These are phyloP conservation scores for Salvia miltiorrhiza DNA, from an alignment of 257 asterid species.

Conservation along the genomic window DNA sequence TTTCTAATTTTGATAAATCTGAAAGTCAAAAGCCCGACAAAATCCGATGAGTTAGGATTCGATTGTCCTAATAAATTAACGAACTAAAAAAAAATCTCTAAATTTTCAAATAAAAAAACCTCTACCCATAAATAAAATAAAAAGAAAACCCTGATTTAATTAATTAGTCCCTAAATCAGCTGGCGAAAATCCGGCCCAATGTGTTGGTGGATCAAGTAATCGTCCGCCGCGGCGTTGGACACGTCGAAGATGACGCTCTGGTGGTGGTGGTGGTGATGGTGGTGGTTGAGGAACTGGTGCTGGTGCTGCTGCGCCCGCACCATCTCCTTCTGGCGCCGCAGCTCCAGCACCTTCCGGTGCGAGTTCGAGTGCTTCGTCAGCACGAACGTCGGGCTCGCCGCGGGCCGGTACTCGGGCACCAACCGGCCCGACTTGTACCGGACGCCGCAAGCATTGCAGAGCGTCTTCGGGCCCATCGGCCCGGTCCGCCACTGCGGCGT, in stretches of 20 bases:
- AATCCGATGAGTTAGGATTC: slow-evolving; percentile 48
- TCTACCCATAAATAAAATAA: not conserved
- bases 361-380: slow-evolving; percentile 83
- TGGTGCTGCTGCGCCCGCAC: slow-evolving; percentile 50
- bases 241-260: slow-evolving; percentile 71
- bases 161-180: slow-evolving; percentile 48
- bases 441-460: slow-evolving; percentile 92
- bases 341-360: slow-evolving; percentile 81
- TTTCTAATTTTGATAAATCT: not conserved
- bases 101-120: not conserved
- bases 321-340: slow-evolving; percentile 80
- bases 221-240: slow-evolving; percentile 51
- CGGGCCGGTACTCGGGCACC: slow-evolving; percentile 92
- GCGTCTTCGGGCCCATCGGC: slow-evolving; percentile 93
- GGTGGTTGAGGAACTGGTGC: slow-evolving; percentile 48
- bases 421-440: slow-evolving; percentile 92
- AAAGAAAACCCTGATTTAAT: not conserved
- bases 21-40: slow-evolving; percentile 26
- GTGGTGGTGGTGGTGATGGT: slow-evolving; percentile 46
- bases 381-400: slow-evolving; percentile 89
- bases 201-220: slow-evolving; percentile 82
- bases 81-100: not conserved
- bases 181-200: slow-evolving; percentile 78
- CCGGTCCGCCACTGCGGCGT: slow-evolving; percentile 98
- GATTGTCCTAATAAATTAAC: slow-evolving; percentile 28